Evolutionary conservation across 371 early-diverging fungal species (phyloP).

Genomic region (Polyrhizophydium stewartii): DNA sequence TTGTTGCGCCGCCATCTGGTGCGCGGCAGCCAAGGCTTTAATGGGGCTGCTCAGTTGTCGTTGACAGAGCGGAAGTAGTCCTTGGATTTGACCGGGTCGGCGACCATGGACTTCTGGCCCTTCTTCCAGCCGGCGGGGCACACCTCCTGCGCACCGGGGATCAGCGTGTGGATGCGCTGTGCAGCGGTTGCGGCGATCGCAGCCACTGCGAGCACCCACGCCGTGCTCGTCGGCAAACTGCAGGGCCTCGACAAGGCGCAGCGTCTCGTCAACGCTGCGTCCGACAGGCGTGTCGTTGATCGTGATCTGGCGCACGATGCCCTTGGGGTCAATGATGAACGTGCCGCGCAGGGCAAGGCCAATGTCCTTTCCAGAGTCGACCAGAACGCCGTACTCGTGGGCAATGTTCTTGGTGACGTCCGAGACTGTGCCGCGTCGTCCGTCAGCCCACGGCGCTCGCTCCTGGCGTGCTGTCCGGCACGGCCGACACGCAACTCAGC

Average conservation of each 20-base stretch:
- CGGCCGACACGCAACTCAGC: no score
- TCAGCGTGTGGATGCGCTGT: conserved; percentile 4
- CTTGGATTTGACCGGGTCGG: conserved; percentile 18
- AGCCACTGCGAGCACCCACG: conserved; percentile 18
- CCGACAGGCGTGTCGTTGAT: conserved; percentile 91
- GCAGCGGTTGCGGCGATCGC: not conserved
- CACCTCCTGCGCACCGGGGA: conserved; percentile 26
- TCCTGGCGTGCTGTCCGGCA: no score
- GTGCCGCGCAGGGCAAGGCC: conserved; percentile 43
- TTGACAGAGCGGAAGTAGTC: conserved; percentile 27
- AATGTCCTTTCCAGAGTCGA: conserved; percentile 58
- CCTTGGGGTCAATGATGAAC: conserved; percentile 93
- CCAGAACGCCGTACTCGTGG: conserved; percentile 67
- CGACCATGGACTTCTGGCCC: conserved; percentile 47
- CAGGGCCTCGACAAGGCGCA: conserved; percentile 94
- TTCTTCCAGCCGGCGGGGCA: conserved; percentile 89
- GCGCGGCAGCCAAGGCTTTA: no score
- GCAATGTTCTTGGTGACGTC: conserved; percentile 71
- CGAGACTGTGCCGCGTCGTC: conserved; percentile 31
- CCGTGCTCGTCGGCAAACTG: conserved; percentile 91
- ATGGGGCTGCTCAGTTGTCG: no score
- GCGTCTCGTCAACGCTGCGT: conserved; percentile 57
- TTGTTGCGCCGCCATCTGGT: no score
- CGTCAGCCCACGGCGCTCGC: no score
- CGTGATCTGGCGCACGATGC: conserved; percentile 59